Evolutionary conservation across 208 protist genomes (phyloP).

Genomic region (Trypanosoma congolense): DNA sequence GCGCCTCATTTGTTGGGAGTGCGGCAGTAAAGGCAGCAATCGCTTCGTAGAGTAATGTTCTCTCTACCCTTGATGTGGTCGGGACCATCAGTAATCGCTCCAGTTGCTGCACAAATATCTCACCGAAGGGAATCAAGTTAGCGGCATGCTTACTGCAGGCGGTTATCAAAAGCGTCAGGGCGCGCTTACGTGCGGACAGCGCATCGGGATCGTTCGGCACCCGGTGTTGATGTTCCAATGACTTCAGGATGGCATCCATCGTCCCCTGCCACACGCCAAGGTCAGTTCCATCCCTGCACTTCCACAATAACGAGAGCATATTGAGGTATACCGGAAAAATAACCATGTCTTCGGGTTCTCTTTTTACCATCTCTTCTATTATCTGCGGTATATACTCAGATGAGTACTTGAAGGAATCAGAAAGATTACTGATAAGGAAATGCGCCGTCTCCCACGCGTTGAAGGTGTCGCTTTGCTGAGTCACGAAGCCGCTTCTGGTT

Average conservation of each 20-base stretch:
- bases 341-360: conserved; percentile 59
- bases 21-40: conserved; percentile 42
- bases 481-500: conserved; percentile 59
- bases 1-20: conserved; percentile 35
- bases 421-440: conserved; percentile 70
- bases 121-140: conserved; percentile 26
- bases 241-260: conserved; percentile 44
- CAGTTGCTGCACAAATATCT: conserved; percentile 27
- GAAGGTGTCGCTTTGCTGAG: conserved; percentile 69
- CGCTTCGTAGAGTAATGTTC: conserved; percentile 65
- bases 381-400: conserved; percentile 36
- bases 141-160: conserved; percentile 28
- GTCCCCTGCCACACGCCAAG: conserved; percentile 67
- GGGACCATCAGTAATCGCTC: conserved; percentile 43
- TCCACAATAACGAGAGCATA: conserved; percentile 78
- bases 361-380: conserved; percentile 36
- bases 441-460: conserved; percentile 56
- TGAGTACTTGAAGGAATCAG: conserved; percentile 46
- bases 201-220: conserved; percentile 28
- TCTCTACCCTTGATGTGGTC: conserved; percentile 25
- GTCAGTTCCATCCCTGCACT: conserved; percentile 29
- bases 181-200: conserved; percentile 36
- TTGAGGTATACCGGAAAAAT: conserved; percentile 76
- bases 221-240: conserved; percentile 16
- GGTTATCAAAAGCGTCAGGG: conserved; percentile 31